A percentile compares a stretch with the other conserved stretches of the same genome.
These are phyloP conservation scores for Salvia hispanica DNA, from an alignment of 257 asterid species.

Conservation along the genomic window DNA sequence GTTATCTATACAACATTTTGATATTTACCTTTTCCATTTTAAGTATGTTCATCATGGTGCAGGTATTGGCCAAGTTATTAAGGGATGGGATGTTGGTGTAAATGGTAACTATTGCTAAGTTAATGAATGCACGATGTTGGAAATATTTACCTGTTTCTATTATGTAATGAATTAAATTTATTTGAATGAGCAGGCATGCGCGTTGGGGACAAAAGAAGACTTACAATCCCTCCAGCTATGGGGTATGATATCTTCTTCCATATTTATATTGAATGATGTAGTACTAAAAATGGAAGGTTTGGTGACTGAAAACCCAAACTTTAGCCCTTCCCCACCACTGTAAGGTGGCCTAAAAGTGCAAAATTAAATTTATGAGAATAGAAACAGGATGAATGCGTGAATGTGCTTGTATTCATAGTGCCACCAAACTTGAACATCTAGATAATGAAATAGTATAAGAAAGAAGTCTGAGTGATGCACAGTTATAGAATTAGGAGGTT, in stretches of 20 bases:
- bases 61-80: constrained; percentile 89
- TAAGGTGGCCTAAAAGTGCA: neutral
- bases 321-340: neutral
- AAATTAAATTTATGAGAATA: neutral
- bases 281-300: neutral
- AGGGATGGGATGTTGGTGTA: constrained; percentile 99
- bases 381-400: neutral
- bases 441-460: neutral
- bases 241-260: constrained; percentile 55
- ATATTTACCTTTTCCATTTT: constrained; percentile 15
- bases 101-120: constrained; percentile 54
- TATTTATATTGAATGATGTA: neutral
- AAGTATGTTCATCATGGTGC: constrained; percentile 20
- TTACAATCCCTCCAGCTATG: constrained; percentile 95
- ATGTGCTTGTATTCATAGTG: neutral
- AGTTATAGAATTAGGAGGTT: neutral
- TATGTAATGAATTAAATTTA: constrained; percentile 2
- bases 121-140: constrained; percentile 2
- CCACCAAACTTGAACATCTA: neutral
- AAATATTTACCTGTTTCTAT: constrained; percentile 4
- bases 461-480: neutral
- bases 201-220: constrained; percentile 85
- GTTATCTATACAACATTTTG: neutral
- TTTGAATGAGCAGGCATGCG: constrained; percentile 79
- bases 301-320: neutral